A percentile compares a stretch with the other conserved stretches of the same genome.
Evolutionary conservation across 345 rosid genomes (phyloP).

Genomic region (Bruguiera sexangula): DNA sequence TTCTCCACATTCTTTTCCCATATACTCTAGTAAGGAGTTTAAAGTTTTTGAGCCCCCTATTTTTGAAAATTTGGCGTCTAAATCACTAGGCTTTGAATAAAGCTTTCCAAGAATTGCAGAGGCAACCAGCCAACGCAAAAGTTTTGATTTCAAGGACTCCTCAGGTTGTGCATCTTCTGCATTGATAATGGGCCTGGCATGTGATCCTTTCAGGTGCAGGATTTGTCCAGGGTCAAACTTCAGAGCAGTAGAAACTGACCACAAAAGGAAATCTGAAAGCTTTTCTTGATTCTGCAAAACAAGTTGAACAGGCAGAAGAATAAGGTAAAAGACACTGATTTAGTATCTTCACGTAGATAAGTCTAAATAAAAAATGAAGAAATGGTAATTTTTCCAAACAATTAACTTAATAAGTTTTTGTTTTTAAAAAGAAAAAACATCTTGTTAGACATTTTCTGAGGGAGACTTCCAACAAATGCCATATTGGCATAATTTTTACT

Average conservation of each 20-base stretch:
- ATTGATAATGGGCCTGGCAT: slow-evolving; percentile 16
- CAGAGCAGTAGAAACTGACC: slow-evolving; percentile 69
- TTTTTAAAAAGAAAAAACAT: too few relatives aligned
- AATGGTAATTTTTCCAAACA: too few relatives aligned
- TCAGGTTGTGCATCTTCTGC: slow-evolving; percentile 36
- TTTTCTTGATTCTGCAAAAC: slow-evolving; percentile 52
- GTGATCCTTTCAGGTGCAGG: slow-evolving; percentile 23
- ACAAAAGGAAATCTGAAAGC: slow-evolving; percentile 60
- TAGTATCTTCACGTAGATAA: neutral
- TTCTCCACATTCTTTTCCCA: slow-evolving; percentile 28
- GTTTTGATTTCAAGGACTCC: slow-evolving; percentile 62
- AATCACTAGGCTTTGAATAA: slow-evolving; percentile 28
- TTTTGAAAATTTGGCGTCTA: slow-evolving; percentile 23
- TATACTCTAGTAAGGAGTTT: slow-evolving; percentile 40
- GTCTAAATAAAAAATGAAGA: too few relatives aligned
- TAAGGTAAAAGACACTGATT: neutral
- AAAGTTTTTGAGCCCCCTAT: slow-evolving; percentile 37
- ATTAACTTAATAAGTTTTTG: too few relatives aligned
- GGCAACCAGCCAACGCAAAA: slow-evolving; percentile 83
- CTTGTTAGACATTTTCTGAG: too few relatives aligned
- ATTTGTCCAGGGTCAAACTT: slow-evolving; percentile 39
- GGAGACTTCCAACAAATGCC: neutral
- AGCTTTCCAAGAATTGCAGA: slow-evolving; percentile 66
- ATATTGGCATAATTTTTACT: neutral
- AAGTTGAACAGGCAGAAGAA: slow-evolving; percentile 4